A percentile compares a stretch with the other conserved stretches of the same genome.
Conservation (phyloP, 2,329 filamentous ascomycete species). For the Xylariaceae sp. region DNA sequence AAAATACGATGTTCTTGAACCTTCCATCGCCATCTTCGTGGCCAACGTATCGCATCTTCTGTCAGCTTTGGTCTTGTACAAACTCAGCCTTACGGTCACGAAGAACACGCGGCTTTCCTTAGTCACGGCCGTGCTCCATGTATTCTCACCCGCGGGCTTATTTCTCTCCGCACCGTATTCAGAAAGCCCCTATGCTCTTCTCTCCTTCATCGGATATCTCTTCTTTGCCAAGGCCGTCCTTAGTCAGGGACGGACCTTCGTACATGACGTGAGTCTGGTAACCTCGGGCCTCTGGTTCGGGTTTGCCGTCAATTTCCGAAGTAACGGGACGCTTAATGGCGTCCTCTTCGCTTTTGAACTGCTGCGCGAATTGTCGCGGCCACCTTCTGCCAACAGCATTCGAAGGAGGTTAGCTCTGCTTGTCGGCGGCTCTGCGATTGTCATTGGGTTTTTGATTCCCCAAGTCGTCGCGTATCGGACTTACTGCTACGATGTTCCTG, state of each 20-base stretch:
- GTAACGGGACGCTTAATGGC: slow-evolving; percentile 82
- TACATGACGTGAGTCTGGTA: slow-evolving; percentile 49
- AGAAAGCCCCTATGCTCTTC: slow-evolving; percentile 71
- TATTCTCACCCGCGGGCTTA: slow-evolving; percentile 79
- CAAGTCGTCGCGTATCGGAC: slow-evolving; percentile 68
- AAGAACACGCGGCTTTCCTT: slow-evolving; percentile 53
- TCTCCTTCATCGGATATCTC: slow-evolving; percentile 69
- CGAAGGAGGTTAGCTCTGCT: slow-evolving; percentile 54
- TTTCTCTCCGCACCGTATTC: slow-evolving; percentile 85
- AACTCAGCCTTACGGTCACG: slow-evolving; percentile 55
- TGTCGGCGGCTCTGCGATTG: slow-evolving; percentile 62
- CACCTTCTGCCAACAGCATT: slow-evolving; percentile 36
- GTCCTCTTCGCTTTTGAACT: slow-evolving; percentile 59
- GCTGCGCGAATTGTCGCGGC: slow-evolving; percentile 35
- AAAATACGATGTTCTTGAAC: slow-evolving; percentile 31
- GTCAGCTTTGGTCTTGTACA: slow-evolving; percentile 67
- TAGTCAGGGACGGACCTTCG: slow-evolving; percentile 24
- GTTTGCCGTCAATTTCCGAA: slow-evolving; percentile 66
- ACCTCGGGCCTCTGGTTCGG: slow-evolving; percentile 65
- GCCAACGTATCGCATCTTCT: slow-evolving; percentile 71
- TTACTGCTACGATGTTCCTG: slow-evolving; percentile 51
- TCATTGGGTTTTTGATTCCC: slow-evolving; percentile 61
- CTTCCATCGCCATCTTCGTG: slow-evolving; percentile 56
- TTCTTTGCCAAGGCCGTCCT: slow-evolving; percentile 54
- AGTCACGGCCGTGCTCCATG: slow-evolving; percentile 65